Evolutionary conservation across 2,329 filamentous ascomycete genomes (phyloP).

Genomic region (Dendrostoma leiphaemia): DNA sequence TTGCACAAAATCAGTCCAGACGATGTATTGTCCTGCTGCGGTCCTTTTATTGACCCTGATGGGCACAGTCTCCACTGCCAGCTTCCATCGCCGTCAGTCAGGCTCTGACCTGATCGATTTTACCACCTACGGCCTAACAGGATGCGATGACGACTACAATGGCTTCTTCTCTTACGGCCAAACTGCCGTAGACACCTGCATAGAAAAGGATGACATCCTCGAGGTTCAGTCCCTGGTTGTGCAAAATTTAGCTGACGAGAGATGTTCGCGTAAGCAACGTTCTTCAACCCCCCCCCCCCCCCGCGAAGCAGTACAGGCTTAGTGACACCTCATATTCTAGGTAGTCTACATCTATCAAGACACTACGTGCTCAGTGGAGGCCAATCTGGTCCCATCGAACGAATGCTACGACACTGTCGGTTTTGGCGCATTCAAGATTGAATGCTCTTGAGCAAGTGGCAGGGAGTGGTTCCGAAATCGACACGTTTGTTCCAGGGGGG

Average conservation of each 20-base stretch:
- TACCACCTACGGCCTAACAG: background rate
- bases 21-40: background rate
- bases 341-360: constrained; percentile 1
- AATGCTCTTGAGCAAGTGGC: background rate
- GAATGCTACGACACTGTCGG: constrained; percentile 2
- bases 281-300: too few relatives aligned
- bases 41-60: background rate
- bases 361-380: background rate
- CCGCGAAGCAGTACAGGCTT: too few relatives aligned
- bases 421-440: background rate
- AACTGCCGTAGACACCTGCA: background rate
- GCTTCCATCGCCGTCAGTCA: background rate
- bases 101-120: background rate
- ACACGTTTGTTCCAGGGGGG: too few relatives aligned
- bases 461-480: background rate
- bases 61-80: background rate
- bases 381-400: background rate
- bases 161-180: background rate
- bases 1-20: too few relatives aligned
- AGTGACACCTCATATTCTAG: too few relatives aligned
- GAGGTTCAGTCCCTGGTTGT: background rate
- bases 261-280: background rate
- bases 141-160: constrained; percentile 1
- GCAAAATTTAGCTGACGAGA: background rate
- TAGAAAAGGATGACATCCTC: background rate